phyloP scores from a whole-genome alignment of 345 rosid species.

The Schrenkiella parvula region DNA sequence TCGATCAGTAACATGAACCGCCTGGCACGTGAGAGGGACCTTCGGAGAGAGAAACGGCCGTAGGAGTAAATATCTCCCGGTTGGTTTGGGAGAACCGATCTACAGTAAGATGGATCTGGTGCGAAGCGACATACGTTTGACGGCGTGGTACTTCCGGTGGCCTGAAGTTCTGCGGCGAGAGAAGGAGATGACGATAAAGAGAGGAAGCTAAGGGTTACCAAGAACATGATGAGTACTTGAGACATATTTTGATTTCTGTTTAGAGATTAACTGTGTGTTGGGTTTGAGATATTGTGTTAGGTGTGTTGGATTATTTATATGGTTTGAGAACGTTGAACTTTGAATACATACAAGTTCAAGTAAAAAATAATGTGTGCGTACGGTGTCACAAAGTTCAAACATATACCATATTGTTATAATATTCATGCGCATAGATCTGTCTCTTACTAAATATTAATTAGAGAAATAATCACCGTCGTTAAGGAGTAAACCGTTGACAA shows the following conservation, averaged over 20 bases:
- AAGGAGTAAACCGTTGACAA: not conserved
- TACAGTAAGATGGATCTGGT: slow-evolving; percentile 64
- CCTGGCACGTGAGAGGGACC: slow-evolving; percentile 58
- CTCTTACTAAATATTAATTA: not conserved
- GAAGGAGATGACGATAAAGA: slow-evolving; percentile 23
- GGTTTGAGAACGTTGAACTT: slow-evolving; percentile 17
- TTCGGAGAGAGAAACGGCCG: slow-evolving; percentile 51
- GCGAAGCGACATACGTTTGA: slow-evolving; percentile 48
- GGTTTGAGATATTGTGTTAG: slow-evolving; percentile 3
- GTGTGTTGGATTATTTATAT: slow-evolving; percentile 23
- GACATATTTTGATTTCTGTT: slow-evolving; percentile 16
- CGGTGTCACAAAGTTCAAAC: slow-evolving; percentile 30
- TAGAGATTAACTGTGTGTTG: not conserved
- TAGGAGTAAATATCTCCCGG: slow-evolving; percentile 50
- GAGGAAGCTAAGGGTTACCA: slow-evolving; percentile 15
- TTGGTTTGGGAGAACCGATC: slow-evolving; percentile 48
- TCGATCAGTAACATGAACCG: slow-evolving; percentile 49
- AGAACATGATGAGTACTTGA: slow-evolving; percentile 20
- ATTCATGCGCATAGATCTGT: slow-evolving; percentile 4
- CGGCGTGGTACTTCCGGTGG: slow-evolving; percentile 17
- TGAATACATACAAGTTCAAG: slow-evolving; percentile 9
- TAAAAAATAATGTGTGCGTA: slow-evolving; percentile 21
- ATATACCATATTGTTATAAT: slow-evolving; percentile 26
- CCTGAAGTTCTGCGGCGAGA: not conserved
- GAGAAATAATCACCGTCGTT: not conserved